These are phyloP conservation scores for Cryphonectria parasitica DNA, from an alignment of 2,329 filamentous ascomycete species.

Conservation along the genomic window DNA sequence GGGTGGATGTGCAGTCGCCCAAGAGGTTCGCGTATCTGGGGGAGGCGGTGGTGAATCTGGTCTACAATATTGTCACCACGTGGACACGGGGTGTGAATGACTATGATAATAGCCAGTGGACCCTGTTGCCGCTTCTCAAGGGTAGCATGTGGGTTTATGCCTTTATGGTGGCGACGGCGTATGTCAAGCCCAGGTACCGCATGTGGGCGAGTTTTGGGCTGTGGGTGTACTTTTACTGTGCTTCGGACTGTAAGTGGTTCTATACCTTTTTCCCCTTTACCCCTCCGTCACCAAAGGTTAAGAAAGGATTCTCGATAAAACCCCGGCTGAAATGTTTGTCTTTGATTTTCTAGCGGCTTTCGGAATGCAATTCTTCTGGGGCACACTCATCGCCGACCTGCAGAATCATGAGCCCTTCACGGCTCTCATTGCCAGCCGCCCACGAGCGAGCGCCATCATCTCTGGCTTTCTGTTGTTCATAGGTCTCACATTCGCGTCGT, in stretches of 20 bases:
- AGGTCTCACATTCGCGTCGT: constrained; percentile 63
- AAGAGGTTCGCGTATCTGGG: constrained; percentile 43
- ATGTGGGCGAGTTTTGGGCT: constrained; percentile 51
- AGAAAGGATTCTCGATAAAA: too few relatives aligned
- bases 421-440: constrained; percentile 50
- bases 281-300: too few relatives aligned
- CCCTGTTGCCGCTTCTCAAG: constrained; percentile 56
- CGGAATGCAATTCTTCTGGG: constrained; percentile 64
- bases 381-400: constrained; percentile 64
- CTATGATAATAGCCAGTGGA: constrained; percentile 65
- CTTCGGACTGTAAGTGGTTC: constrained; percentile 38
- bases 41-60: constrained; percentile 47
- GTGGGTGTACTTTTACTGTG: constrained; percentile 54
- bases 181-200: constrained; percentile 53
- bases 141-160: constrained; percentile 60
- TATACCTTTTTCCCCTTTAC: constrained; percentile 8
- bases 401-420: constrained; percentile 55
- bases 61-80: constrained; percentile 51
- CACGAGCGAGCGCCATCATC: constrained; percentile 48
- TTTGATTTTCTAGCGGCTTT: constrained; percentile 45
- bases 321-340: too few relatives aligned
- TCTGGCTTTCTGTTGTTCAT: constrained; percentile 53
- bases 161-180: constrained; percentile 54
- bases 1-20: constrained; percentile 57
- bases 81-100: constrained; percentile 55